Conservation (phyloP, 495 filamentous ascomycete species). For the Penicillium pancosmium region DNA sequence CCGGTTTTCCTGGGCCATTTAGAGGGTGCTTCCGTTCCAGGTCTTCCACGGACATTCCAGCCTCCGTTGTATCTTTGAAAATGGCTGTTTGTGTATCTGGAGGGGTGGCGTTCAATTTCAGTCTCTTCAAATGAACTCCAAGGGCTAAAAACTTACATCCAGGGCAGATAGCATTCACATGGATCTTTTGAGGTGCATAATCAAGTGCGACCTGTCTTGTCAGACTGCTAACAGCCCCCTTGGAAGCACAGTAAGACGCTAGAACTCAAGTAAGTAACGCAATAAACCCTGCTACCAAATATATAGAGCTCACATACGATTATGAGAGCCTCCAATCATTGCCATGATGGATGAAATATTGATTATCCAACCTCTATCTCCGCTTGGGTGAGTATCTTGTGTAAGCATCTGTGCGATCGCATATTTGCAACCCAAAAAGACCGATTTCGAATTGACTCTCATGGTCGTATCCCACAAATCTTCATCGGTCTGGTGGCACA, state of each 20-base stretch:
- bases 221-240: slow-evolving; percentile 50
- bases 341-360: slow-evolving; percentile 52
- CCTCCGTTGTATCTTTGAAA: slow-evolving; percentile 11
- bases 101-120: not conserved
- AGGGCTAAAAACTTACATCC: slow-evolving; percentile 43
- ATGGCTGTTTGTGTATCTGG: slow-evolving; percentile 32
- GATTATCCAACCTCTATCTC: slow-evolving; percentile 57
- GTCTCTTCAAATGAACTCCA: not conserved
- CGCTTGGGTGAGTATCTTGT: slow-evolving; percentile 42
- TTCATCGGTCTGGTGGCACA: slow-evolving; percentile 40
- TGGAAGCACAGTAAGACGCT: slow-evolving; percentile 52
- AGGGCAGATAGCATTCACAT: slow-evolving; percentile 57
- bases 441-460: slow-evolving; percentile 42
- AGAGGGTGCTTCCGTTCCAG: slow-evolving; percentile 36
- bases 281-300: not conserved
- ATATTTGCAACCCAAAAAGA: slow-evolving; percentile 54
- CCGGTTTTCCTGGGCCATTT: slow-evolving; percentile 41
- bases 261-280: not conserved
- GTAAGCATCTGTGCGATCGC: slow-evolving; percentile 51
- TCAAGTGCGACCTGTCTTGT: slow-evolving; percentile 53
- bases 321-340: slow-evolving; percentile 26
- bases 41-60: slow-evolving; percentile 11
- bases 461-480: slow-evolving; percentile 43
- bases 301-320: not conserved
- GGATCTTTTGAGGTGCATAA: slow-evolving; percentile 52